phyloP scores from a whole-genome alignment of 2,329 filamentous ascomycete species.

The Xylaria sp. region DNA sequence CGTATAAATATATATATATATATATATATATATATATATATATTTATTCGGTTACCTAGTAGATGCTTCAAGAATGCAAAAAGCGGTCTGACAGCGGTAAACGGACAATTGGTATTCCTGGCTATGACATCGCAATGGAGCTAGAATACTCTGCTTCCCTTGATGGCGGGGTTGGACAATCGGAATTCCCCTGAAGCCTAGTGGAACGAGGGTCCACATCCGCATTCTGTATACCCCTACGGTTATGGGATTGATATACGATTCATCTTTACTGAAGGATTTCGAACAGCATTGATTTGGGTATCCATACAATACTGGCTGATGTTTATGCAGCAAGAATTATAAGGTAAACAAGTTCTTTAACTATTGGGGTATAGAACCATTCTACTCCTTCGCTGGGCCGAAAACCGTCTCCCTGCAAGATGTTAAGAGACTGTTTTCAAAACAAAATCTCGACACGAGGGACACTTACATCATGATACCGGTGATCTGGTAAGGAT shows the following conservation, averaged over 20 bases:
- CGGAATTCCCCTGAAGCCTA: background rate
- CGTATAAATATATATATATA: no score
- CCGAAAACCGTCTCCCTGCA: conserved; percentile 64
- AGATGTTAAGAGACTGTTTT: conserved; percentile 27
- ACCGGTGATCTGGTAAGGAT: conserved; percentile 82
- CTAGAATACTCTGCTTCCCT: background rate
- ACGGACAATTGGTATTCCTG: background rate
- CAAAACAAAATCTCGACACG: background rate
- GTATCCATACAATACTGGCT: conserved; percentile 39
- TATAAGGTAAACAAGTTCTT: conserved; percentile 30
- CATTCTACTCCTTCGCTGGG: conserved; percentile 47
- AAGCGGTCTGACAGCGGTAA: background rate
- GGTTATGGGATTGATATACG: conserved; percentile 1
- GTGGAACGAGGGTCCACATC: background rate
- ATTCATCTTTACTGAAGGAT: conserved; percentile 19
- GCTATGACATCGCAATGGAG: background rate
- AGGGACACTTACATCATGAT: conserved; percentile 70
- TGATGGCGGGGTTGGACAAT: conserved; percentile 1
- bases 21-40: no score
- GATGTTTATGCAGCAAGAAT: conserved; percentile 33
- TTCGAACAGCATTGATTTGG: conserved; percentile 27
- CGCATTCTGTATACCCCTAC: background rate
- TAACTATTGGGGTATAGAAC: conserved; percentile 39
- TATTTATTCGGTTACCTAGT: background rate
- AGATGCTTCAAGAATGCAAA: background rate